Base-by-base conservation (phyloP, 345 rosid genomes). In the Populus tremula region DNA sequence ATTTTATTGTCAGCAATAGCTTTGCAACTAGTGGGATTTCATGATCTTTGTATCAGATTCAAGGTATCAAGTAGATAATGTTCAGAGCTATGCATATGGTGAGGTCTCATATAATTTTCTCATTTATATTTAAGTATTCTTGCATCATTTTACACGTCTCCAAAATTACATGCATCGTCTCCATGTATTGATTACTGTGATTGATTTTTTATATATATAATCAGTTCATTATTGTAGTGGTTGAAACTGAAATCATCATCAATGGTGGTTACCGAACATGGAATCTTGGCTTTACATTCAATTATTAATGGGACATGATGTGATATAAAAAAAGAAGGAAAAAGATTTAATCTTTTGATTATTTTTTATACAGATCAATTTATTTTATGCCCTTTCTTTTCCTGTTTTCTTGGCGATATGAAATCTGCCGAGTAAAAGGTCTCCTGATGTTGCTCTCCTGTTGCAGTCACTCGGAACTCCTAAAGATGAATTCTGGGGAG, bases 401-500 rank as follows among this genome's bases (percentile, higher is more conserved):
- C 12, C 20, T 8, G 2, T 12, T n/a, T 20, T 33, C 41, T 36
- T 36, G 41, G 12, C 2, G 16, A 21, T 67, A 18, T 67, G 17
- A 49, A 49, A 49, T 49, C 21, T 49, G 54, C 54, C 18, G 17
- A 49, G 21, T 17, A 49, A 17, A 49, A 49, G 21, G 0, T 50
- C 21, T 50, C 56, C 7, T 50, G 56, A 50, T 50, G 6, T 6
- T 2, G 2, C 6, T 53, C 20, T 20, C 7, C 7, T 2, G 8
- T 53, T 71, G 61, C 74, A 80, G 81, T 77, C 65, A 49, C 36
- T 12, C 59, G 36, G 3, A 47, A 29, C 14, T 73, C 43, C 62
- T 47, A 31, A 27, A 69, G 31, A 29, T 29, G 66, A 79, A 79
- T 45, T 53, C 67, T 21, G 75, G 38, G 0, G 50, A 45, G 50